Conservation (phyloP, 306 rosid genomes). For the Gastrolobium bilobum region DNA sequence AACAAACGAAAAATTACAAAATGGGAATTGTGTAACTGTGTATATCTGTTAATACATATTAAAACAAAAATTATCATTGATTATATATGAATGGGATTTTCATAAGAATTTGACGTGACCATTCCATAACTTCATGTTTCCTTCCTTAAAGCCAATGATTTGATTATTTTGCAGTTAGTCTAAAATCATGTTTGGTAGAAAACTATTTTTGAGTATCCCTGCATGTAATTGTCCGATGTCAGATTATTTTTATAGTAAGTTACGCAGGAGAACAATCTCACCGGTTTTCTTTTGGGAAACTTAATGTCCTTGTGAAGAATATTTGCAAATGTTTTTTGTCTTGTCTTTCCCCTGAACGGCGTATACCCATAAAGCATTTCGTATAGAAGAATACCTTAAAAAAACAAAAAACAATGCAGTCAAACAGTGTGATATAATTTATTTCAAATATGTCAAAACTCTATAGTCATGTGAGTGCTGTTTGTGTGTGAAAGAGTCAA, state of each 20-base stretch:
- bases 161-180: neutral
- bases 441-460: neutral
- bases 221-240: neutral
- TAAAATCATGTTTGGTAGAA: neutral
- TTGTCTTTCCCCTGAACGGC: slow-evolving; percentile 92
- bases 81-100: neutral
- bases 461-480: neutral
- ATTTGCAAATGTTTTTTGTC: slow-evolving; percentile 91
- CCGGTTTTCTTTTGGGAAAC: slow-evolving; percentile 84
- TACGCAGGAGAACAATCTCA: slow-evolving; percentile 46
- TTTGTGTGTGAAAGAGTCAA: slow-evolving; percentile 9
- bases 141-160: neutral
- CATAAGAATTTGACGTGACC: neutral
- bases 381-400: slow-evolving; percentile 81
- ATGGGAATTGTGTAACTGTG: too few species aligned
- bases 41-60: too few species aligned
- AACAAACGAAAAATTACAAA: too few species aligned
- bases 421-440: slow-evolving; percentile 8
- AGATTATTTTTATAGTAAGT: neutral
- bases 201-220: neutral
- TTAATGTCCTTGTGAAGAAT: slow-evolving; percentile 97
- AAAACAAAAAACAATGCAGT: neutral
- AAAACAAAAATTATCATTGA: slow-evolving; percentile 5
- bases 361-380: slow-evolving; percentile 96
- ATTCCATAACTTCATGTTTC: neutral